These are phyloP conservation scores for Neurospora sp. DNA, from an alignment of 495 filamentous ascomycete genomes.

Conservation along the genomic window DNA sequence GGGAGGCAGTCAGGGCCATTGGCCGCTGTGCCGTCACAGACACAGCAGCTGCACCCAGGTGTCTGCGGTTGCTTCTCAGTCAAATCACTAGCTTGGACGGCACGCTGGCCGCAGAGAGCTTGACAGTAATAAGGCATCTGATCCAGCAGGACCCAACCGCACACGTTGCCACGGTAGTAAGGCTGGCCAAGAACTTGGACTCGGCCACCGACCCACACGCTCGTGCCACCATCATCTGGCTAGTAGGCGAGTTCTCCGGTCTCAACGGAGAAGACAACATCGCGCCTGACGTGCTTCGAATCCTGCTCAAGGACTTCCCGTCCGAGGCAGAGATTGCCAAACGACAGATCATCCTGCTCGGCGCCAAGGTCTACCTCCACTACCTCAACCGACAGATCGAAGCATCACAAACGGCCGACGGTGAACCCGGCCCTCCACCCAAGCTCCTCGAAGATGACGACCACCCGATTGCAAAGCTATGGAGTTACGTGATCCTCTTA, in stretches of 20 bases:
- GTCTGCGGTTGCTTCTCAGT: constrained; percentile 67
- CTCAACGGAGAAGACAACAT: constrained; percentile 72
- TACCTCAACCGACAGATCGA: constrained; percentile 56
- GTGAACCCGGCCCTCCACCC: constrained; percentile 12
- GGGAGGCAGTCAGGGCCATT: constrained; percentile 83
- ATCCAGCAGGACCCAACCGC: constrained; percentile 80
- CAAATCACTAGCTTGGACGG: constrained; percentile 80
- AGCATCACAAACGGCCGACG: constrained; percentile 18
- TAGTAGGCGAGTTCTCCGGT: constrained; percentile 88
- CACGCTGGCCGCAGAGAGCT: constrained; percentile 75
- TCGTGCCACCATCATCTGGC: constrained; percentile 89
- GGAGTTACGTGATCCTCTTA: constrained; percentile 74
- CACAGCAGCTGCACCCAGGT: constrained; percentile 56
- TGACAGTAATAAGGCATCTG: constrained; percentile 89
- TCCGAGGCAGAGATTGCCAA: constrained; percentile 79
- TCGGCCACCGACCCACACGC: constrained; percentile 74
- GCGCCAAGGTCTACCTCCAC: constrained; percentile 90
- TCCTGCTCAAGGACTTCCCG: constrained; percentile 73
- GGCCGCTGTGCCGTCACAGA: constrained; percentile 83
- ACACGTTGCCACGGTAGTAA: constrained; percentile 70
- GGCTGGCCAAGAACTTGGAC: constrained; percentile 86
- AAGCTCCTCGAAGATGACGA: constrained; percentile 37
- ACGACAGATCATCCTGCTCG: constrained; percentile 81
- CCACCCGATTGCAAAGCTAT: constrained; percentile 65
- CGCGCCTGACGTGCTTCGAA: constrained; percentile 84